Evolutionary conservation across 208 protist species (phyloP).

Genomic region (Trypanosomatidae sp.): DNA sequence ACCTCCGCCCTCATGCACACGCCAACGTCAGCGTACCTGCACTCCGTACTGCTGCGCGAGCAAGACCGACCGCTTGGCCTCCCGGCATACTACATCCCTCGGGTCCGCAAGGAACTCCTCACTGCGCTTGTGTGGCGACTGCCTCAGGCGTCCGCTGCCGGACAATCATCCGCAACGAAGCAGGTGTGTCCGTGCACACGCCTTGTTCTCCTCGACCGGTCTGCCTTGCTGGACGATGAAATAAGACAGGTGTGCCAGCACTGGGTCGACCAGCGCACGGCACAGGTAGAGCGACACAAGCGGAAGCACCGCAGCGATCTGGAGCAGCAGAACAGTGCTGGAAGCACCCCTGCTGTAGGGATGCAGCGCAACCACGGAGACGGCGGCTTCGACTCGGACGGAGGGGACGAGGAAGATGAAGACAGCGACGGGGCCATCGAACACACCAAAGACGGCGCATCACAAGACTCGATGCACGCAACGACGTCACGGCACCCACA

Average conservation of each 20-base stretch:
- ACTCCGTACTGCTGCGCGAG: slow-evolving; percentile 20
- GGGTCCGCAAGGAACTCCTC: slow-evolving; percentile 17
- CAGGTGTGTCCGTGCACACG: slow-evolving; percentile 3
- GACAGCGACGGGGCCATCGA: not conserved
- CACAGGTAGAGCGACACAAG: slow-evolving; percentile 12
- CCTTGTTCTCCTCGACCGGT: slow-evolving; percentile 14
- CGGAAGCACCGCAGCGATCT: slow-evolving; percentile 3
- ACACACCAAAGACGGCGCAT: not conserved
- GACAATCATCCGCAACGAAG: not conserved
- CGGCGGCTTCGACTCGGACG: not conserved
- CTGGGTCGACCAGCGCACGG: slow-evolving; percentile 17
- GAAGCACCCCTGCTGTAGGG: not conserved
- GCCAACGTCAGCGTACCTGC: slow-evolving; percentile 21
- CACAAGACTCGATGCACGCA: not conserved
- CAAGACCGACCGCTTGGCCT: slow-evolving; percentile 18
- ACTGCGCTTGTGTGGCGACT: slow-evolving; percentile 20
- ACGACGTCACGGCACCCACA: not conserved
- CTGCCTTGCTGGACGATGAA: slow-evolving; percentile 4
- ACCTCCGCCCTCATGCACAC: slow-evolving; percentile 22
- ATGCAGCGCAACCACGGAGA: not conserved
- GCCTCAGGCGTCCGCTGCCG: no score
- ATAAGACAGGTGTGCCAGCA: slow-evolving; percentile 15
- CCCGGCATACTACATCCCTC: slow-evolving; percentile 25
- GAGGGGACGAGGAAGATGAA: slow-evolving; percentile 4
- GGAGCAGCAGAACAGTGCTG: not conserved